Evolutionary conservation across 1,139 yeast genomes (phyloP).

Genomic region (Sugiyamaella paludigena): DNA sequence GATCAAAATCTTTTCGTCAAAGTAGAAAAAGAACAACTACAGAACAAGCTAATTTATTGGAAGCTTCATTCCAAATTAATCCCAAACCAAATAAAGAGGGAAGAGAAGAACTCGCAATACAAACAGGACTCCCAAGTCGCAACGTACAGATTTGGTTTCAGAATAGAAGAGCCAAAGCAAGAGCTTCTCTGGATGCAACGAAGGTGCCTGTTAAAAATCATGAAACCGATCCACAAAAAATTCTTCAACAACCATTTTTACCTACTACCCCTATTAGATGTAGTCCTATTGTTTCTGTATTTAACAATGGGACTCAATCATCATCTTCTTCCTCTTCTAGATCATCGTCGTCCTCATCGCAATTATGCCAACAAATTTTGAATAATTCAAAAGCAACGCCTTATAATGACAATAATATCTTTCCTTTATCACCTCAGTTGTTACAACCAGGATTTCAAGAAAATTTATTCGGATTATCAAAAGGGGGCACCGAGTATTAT

Average conservation of each 20-base stretch:
- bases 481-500: constrained; percentile 4
- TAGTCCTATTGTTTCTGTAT: constrained; percentile 2
- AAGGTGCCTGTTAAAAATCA: constrained; percentile 3
- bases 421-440: too few relatives aligned
- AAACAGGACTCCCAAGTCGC: constrained; percentile 31
- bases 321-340: too few relatives aligned
- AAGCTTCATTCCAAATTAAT: constrained; percentile 29
- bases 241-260: neutral
- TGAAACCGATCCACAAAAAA: neutral
- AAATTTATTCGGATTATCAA: too few relatives aligned
- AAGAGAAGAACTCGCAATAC: constrained; percentile 28
- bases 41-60: constrained; percentile 31
- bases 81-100: constrained; percentile 34
- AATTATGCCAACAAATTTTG: too few relatives aligned
- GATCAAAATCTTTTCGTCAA: constrained; percentile 9
- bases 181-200: constrained; percentile 27
- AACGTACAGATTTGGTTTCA: constrained; percentile 38
- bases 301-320: neutral
- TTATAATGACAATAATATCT: too few relatives aligned
- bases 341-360: too few relatives aligned
- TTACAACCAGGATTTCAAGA: too few relatives aligned
- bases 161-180: constrained; percentile 34
- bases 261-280: constrained; percentile 5
- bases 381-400: too few relatives aligned
- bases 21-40: constrained; percentile 32